A percentile compares a stretch with the other conserved stretches of the same genome.
Conservation (phyloP, 179 eudicot genomes). For the Sideroxylon spinosum region DNA sequence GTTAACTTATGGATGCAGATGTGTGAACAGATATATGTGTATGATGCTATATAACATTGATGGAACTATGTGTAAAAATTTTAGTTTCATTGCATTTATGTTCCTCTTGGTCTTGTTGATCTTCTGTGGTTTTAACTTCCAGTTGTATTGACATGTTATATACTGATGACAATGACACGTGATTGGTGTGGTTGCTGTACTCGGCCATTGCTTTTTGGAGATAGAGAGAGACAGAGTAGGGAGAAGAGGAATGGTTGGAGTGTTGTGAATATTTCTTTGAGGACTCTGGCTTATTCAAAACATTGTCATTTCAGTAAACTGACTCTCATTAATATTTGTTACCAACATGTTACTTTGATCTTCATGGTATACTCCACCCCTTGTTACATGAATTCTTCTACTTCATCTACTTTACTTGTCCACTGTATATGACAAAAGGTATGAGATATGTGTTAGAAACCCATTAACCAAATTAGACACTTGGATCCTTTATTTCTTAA, state of each 20-base stretch:
- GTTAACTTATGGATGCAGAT: neutral
- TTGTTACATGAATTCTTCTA: no score
- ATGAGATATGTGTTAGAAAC: no score
- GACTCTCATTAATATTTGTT: neutral
- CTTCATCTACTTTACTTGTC: no score
- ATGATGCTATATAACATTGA: no score
- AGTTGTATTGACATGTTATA: neutral
- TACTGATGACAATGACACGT: neutral
- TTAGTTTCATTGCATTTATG: neutral
- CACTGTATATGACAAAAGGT: no score
- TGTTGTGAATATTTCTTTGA: neutral
- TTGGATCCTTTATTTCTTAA: no score
- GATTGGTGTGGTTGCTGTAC: neutral
- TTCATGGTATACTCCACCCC: neutral
- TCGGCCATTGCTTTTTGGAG: neutral
- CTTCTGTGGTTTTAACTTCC: neutral
- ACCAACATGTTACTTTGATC: neutral
- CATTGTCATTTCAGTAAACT: neutral
- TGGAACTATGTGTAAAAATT: no score
- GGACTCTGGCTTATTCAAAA: neutral
- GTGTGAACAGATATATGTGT: neutral
- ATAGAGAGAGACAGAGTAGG: neutral
- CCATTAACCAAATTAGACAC: no score
- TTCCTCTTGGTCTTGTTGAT: neutral
- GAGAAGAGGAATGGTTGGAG: neutral